Evolutionary conservation across 2,329 filamentous ascomycete species (phyloP).

Genomic region (Hypoxylon sp.): DNA sequence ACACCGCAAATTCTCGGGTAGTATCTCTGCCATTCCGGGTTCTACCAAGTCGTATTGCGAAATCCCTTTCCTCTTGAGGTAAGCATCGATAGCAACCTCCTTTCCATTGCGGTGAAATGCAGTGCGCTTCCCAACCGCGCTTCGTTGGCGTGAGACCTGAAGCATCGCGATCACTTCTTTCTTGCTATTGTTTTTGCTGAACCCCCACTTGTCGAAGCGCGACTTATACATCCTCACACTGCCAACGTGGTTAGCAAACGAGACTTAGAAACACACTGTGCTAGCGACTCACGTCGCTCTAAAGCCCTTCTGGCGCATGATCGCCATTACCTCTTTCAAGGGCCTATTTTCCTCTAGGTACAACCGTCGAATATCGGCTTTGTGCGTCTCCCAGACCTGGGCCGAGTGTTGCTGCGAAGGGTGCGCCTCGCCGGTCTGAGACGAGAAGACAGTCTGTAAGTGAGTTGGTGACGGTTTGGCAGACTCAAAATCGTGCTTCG

Average conservation of each 20-base stretch:
- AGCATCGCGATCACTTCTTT: slow-evolving; percentile 61
- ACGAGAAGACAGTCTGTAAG: slow-evolving; percentile 45
- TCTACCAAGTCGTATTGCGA: slow-evolving; percentile 59
- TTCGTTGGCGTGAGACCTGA: slow-evolving; percentile 61
- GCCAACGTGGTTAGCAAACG: slow-evolving; percentile 29
- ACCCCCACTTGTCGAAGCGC: slow-evolving; percentile 64
- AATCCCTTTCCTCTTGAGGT: slow-evolving; percentile 62
- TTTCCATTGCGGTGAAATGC: slow-evolving; percentile 62
- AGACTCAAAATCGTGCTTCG: slow-evolving; percentile 33
- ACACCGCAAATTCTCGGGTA: slow-evolving; percentile 43
- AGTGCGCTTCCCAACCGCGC: slow-evolving; percentile 61
- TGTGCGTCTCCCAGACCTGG: slow-evolving; percentile 56
- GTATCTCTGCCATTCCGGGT: slow-evolving; percentile 40
- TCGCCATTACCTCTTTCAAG: slow-evolving; percentile 61
- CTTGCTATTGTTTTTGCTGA: slow-evolving; percentile 64
- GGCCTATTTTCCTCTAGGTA: slow-evolving; percentile 60
- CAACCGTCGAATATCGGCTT: slow-evolving; percentile 54
- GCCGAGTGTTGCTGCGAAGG: slow-evolving; percentile 44
- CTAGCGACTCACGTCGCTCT: slow-evolving; percentile 56
- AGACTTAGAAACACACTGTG: slow-evolving; percentile 4
- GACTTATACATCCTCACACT: slow-evolving; percentile 66
- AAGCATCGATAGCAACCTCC: slow-evolving; percentile 61
- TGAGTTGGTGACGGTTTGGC: slow-evolving; percentile 37
- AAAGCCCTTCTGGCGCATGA: slow-evolving; percentile 60
- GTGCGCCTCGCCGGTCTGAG: slow-evolving; percentile 44